A percentile compares a stretch with the other conserved stretches of the same genome.
phyloP scores from a whole-genome alignment of 352 stramenopile genomes.

The Globisporangium rhizosaccharum region DNA sequence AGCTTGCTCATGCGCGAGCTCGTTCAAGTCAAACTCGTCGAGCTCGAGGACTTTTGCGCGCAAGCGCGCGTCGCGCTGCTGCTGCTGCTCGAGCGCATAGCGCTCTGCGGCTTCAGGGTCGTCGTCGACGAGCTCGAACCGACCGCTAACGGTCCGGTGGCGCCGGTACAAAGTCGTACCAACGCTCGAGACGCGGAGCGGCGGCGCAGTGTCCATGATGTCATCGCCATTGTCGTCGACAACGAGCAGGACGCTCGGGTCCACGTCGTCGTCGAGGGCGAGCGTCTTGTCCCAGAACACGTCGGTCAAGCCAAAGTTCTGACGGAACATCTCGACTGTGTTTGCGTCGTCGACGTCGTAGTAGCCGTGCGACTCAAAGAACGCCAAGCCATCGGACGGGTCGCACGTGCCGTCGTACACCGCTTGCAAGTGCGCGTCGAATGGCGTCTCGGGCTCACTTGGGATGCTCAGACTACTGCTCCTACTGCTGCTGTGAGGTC shows the following conservation, averaged over 20 bases:
- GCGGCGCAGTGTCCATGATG: no score
- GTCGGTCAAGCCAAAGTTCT: conserved; percentile 63
- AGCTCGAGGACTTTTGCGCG: conserved; percentile 52
- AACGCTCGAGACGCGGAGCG: conserved; percentile 2
- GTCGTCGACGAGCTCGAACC: conserved; percentile 59
- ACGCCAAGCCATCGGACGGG: conserved; percentile 46
- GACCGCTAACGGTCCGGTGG: conserved; percentile 15
- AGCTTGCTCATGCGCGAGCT: conserved; percentile 53
- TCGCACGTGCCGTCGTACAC: conserved; percentile 53
- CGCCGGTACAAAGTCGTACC: conserved; percentile 11
- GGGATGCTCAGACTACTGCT: background rate
- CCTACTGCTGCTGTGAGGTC: background rate
- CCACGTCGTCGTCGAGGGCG: conserved; percentile 16
- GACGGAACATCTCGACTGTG: conserved; percentile 73
- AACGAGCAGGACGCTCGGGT: conserved; percentile 14
- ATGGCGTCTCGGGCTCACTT: conserved; percentile 29
- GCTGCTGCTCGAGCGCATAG: conserved; percentile 33
- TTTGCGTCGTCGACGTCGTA: conserved; percentile 81
- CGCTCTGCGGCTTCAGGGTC: background rate
- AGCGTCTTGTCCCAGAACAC: conserved; percentile 42
- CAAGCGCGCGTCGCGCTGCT: conserved; percentile 38
- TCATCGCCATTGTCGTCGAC: conserved; percentile 5
- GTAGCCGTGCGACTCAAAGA: conserved; percentile 81
- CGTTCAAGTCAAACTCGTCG: conserved; percentile 56
- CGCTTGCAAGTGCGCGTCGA: conserved; percentile 59